Evolutionary conservation across 176 grass and related monocot species (phyloP).

Genomic region (Stipa capillata): DNA sequence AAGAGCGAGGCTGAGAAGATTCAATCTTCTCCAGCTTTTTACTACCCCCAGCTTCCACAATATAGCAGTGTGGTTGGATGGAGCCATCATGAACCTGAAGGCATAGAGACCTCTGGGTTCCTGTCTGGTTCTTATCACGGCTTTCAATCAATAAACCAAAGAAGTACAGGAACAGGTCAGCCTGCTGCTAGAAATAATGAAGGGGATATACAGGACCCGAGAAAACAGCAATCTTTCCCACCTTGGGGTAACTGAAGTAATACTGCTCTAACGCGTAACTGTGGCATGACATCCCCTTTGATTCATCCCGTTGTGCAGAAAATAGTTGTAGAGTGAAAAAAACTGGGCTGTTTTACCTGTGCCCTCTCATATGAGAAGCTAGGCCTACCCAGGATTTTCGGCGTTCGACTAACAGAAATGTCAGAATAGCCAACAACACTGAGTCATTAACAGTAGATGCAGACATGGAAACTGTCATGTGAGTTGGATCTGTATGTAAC

Average conservation of each 20-base stretch:
- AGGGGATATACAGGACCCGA: slow-evolving; percentile 20
- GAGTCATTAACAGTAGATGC: slow-evolving; percentile 11
- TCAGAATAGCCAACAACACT: not conserved
- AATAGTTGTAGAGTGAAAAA: slow-evolving; percentile 21
- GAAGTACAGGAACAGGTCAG: slow-evolving; percentile 15
- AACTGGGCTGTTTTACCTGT: slow-evolving; percentile 10
- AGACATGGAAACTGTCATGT: not conserved
- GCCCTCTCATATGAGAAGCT: not conserved
- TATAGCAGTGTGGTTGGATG: slow-evolving; percentile 35
- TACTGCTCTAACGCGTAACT: slow-evolving; percentile 4
- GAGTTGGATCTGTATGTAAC: slow-evolving; percentile 22
- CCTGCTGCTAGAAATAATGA: slow-evolving; percentile 16
- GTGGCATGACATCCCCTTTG: not conserved
- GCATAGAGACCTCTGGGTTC: slow-evolving; percentile 18
- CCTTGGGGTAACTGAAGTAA: slow-evolving; percentile 46
- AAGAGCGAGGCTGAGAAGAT: slow-evolving; percentile 44
- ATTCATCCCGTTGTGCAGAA: slow-evolving; percentile 12
- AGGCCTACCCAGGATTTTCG: not conserved
- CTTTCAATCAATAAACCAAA: slow-evolving; percentile 46
- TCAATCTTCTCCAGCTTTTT: slow-evolving; percentile 8
- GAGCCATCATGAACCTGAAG: not conserved
- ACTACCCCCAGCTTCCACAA: slow-evolving; percentile 19
- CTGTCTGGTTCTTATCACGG: slow-evolving; percentile 43
- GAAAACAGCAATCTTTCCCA: slow-evolving; percentile 42
- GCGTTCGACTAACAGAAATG: slow-evolving; percentile 8